A percentile compares a stretch with the other conserved stretches of the same genome.
Evolutionary conservation across 768 basidiomycete species (phyloP).

Genomic region (Rhodotorula taiwanensis): DNA sequence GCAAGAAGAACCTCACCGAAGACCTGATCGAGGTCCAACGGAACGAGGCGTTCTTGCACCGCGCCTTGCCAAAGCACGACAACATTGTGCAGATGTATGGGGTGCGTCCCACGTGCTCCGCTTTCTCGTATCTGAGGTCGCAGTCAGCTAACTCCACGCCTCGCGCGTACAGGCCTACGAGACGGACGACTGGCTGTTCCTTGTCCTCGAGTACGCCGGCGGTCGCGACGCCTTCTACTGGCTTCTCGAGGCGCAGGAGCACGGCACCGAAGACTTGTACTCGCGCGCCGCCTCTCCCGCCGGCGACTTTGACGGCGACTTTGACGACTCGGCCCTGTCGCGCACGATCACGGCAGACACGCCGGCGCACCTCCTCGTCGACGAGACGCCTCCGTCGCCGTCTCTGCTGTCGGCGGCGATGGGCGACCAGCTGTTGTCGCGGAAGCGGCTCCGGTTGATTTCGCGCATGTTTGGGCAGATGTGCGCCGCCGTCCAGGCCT

Average conservation of each 20-base stretch:
- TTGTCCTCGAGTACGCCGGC: conserved; percentile 90
- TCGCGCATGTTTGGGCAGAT: conserved; percentile 97
- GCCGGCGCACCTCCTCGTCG: conserved; percentile 38
- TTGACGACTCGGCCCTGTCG: conserved; percentile 38
- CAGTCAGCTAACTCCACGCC: too few species aligned
- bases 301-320: conserved; percentile 27
- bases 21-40: conserved; percentile 83
- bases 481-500: conserved; percentile 93
- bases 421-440: conserved; percentile 64
- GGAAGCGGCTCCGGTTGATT: conserved; percentile 81
- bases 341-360: conserved; percentile 42
- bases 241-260: conserved; percentile 86
- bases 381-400: conserved; percentile 78
- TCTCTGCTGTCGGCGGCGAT: conserved; percentile 66
- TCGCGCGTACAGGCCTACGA: conserved; percentile 63
- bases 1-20: conserved; percentile 83
- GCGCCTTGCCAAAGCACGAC: conserved; percentile 77
- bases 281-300: conserved; percentile 38
- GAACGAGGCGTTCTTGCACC: conserved; percentile 92
- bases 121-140: not conserved
- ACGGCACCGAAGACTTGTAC: conserved; percentile 31
- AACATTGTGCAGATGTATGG: conserved; percentile 93
- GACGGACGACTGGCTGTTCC: conserved; percentile 80
- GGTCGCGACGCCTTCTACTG: conserved; percentile 98
- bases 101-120: conserved; percentile 15